phyloP scores from a whole-genome alignment of 176 grass and related monocot species.

The Cenchrus americanus region DNA sequence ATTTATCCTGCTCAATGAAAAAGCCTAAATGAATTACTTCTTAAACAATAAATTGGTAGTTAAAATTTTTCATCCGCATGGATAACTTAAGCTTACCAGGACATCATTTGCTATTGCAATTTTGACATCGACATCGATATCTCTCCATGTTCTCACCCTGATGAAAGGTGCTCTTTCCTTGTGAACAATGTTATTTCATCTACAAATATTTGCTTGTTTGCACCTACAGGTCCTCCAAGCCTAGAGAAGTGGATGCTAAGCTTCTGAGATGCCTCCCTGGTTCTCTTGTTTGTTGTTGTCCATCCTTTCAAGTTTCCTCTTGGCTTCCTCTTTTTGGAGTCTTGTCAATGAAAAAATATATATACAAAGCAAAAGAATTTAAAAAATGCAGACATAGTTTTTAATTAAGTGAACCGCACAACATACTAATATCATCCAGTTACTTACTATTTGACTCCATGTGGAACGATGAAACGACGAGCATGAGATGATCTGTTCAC shows the following conservation, averaged over 20 bases:
- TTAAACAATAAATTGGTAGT: not conserved
- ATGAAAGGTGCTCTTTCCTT: not conserved
- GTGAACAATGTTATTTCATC: not conserved
- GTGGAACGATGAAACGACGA: not conserved
- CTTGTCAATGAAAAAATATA: not conserved
- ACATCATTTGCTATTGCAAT: not conserved
- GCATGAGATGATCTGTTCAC: not conserved
- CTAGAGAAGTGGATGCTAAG: conserved; percentile 6
- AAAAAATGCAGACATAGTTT: not conserved
- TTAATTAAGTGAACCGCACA: not conserved
- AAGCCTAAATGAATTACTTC: not conserved
- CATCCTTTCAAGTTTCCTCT: not conserved
- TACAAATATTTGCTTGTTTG: not conserved
- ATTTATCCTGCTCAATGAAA: not conserved
- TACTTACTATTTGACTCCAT: not conserved
- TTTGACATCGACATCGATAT: too few species aligned
- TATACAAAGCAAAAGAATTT: not conserved
- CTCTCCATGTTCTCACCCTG: too few species aligned
- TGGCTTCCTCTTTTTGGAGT: conserved; percentile 1
- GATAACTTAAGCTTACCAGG: too few species aligned
- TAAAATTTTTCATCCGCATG: not conserved
- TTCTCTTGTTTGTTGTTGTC: not conserved
- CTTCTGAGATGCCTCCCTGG: not conserved
- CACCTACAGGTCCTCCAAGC: not conserved
- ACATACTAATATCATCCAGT: not conserved